Evolutionary conservation across 371 early-diverging fungal species (phyloP), one percentile per base, ranked within the genome.

Genomic region (Haplosporangium sp.): DNA sequence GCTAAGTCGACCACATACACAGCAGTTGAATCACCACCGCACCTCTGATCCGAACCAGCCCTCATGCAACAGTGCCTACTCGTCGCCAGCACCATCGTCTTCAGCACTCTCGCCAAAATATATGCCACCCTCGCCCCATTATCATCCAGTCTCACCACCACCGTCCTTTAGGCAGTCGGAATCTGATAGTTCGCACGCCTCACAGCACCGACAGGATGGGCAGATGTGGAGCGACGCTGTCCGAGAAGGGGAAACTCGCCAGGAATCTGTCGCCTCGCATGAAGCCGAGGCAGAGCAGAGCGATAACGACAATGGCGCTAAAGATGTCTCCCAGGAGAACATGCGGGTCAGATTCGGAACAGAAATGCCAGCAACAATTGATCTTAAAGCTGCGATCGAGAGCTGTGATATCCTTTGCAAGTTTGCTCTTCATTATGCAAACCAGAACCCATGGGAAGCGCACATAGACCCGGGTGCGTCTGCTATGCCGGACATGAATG

Each of bases 381-480:
- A 77, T 48, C 29, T 77, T 29, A 67, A 54, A 43, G 51, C 79
- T 13, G 79, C 79, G 12, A 67, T 77, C 7, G 79, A 77, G 58
- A 64, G 59, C 42, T 71, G 79, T 23, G 68, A 77, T 53, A 36
- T 55, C 0, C 56, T 77, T 6, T 71, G 72, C 62, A 67, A 54
- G 40, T 77, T 77, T 72, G 79, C 79, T 3, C 64, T 77, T 21
- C 79, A 77, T 59, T 77, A 71, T 54, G 45, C 64, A 10, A 57
- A 47, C 18, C 74, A 67, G 12, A 41, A 48, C 7, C 10, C 48
- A 16, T n/a, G n/a, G 16, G 16, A 48, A 9, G 8, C 14, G 14
- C 48, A 20, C 8, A 14, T 48, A 8, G 48, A 48, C n/a, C 48
- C 48, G 14, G 7, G 18, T 7, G 20, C 42, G 0, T 18, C 16